phyloP scores from a whole-genome alignment of 177 flowering plant genomes.

The Vitis hybrid region DNA sequence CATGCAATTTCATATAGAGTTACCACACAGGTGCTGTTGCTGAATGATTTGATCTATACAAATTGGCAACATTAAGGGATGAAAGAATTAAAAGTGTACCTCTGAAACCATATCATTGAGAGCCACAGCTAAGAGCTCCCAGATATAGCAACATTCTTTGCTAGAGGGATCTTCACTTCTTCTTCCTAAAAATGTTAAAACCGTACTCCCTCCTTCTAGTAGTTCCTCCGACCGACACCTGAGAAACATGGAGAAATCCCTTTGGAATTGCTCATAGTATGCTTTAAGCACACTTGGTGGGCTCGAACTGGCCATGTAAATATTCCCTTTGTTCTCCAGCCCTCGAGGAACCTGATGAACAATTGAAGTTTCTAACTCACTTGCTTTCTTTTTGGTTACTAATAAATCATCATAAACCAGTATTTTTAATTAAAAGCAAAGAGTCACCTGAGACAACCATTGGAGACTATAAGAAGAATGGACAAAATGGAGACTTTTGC shows the following conservation, averaged over 20 bases:
- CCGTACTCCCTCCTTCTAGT: conserved; percentile 52
- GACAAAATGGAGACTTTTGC: conserved; percentile 21
- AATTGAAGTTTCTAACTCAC: not conserved
- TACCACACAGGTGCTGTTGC: too few relatives aligned
- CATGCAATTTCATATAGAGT: too few relatives aligned
- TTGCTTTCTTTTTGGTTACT: not conserved
- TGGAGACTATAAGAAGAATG: conserved; percentile 26
- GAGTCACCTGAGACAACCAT: conserved; percentile 24
- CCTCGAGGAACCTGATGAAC: conserved; percentile 24
- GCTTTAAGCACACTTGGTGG: conserved; percentile 15
- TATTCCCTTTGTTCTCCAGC: conserved; percentile 25
- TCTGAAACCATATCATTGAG: conserved; percentile 38
- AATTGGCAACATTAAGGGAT: too few relatives aligned
- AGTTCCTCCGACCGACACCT: conserved; percentile 44
- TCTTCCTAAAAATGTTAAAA: conserved; percentile 50
- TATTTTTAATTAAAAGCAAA: not conserved
- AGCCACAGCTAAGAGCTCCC: conserved; percentile 50
- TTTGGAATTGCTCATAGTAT: conserved; percentile 26
- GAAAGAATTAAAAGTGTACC: conserved; percentile 17
- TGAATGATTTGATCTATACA: too few relatives aligned
- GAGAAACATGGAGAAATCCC: conserved; percentile 43
- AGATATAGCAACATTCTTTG: conserved; percentile 39
- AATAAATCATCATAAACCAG: not conserved
- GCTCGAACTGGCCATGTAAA: conserved; percentile 21
- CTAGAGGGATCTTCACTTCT: conserved; percentile 31